Evolutionary conservation across 257 asterid genomes (phyloP).

Genomic region (Rehmannia glutinosa): DNA sequence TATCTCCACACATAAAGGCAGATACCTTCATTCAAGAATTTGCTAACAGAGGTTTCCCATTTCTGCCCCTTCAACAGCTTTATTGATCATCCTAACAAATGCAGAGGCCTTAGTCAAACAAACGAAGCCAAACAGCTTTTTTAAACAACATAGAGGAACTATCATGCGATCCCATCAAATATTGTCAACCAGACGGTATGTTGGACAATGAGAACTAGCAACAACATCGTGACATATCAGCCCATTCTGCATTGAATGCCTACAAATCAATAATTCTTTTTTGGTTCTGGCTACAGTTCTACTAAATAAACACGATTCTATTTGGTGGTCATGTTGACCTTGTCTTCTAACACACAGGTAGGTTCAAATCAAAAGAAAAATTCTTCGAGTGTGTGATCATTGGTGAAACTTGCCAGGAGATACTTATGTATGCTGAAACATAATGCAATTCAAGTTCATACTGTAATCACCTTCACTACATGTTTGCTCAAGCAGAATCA

Average conservation of each 20-base stretch:
- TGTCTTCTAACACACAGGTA: too few relatives aligned
- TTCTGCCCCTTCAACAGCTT: neutral
- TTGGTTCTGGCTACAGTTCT: too few relatives aligned
- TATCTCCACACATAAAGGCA: conserved; percentile 1
- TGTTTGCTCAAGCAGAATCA: neutral
- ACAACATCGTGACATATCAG: too few relatives aligned
- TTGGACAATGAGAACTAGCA: too few relatives aligned
- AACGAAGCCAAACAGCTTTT: neutral
- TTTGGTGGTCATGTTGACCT: too few relatives aligned
- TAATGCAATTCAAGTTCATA: neutral
- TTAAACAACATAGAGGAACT: neutral
- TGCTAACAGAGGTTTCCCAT: neutral
- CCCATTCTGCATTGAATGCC: too few relatives aligned
- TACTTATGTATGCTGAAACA: neutral
- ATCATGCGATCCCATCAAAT: neutral
- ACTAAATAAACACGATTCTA: too few relatives aligned
- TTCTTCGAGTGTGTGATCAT: too few relatives aligned
- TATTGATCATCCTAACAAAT: conserved; percentile 15
- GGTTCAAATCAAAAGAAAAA: too few relatives aligned
- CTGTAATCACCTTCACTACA: neutral
- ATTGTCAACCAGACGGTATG: too few relatives aligned
- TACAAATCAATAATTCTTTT: too few relatives aligned
- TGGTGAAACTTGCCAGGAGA: too few relatives aligned
- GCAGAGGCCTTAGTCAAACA: conserved; percentile 2
- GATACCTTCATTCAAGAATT: neutral